phyloP scores from a whole-genome alignment of 1,284 basidiomycete species.

The Malassezia vespertilionis region DNA sequence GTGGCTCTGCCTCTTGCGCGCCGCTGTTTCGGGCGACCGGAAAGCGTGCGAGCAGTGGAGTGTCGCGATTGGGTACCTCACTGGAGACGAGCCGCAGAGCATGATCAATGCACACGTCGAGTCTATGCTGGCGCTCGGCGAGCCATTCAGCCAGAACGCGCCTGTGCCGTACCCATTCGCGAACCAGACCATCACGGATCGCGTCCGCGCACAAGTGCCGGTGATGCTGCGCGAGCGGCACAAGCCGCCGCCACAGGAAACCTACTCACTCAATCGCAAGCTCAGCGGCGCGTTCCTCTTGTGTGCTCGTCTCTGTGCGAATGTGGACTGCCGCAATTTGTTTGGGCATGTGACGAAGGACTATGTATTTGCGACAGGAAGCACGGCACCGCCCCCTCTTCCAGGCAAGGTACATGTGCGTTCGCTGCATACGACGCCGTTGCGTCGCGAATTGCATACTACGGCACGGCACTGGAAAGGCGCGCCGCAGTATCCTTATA shows the following conservation, averaged over 20 bases:
- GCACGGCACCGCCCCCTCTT: not conserved
- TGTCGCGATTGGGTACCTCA: slow-evolving; percentile 72
- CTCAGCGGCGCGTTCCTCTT: slow-evolving; percentile 84
- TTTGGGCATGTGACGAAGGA: slow-evolving; percentile 21
- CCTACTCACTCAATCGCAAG: slow-evolving; percentile 89
- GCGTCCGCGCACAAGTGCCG: slow-evolving; percentile 72
- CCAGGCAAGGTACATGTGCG: not conserved
- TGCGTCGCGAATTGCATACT: no score
- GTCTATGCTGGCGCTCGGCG: slow-evolving; percentile 65
- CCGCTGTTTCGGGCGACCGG: slow-evolving; percentile 63
- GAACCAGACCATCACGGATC: slow-evolving; percentile 57
- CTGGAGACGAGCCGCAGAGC: slow-evolving; percentile 66
- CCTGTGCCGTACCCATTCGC: slow-evolving; percentile 61
- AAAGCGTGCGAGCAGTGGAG: slow-evolving; percentile 65
- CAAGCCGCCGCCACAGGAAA: slow-evolving; percentile 84
- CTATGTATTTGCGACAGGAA: not conserved
- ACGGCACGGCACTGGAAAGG: no score
- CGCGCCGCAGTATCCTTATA: no score
- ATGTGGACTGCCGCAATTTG: slow-evolving; percentile 62
- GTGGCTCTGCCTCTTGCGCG: slow-evolving; percentile 70
- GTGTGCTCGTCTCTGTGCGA: slow-evolving; percentile 68
- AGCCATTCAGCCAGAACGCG: slow-evolving; percentile 61
- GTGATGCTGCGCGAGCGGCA: slow-evolving; percentile 78
- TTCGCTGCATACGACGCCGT: no score
- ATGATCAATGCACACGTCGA: slow-evolving; percentile 82